Base-by-base conservation (phyloP, 176 grass and related monocot genomes). In the Miscanthus lutarioriparius region DNA sequence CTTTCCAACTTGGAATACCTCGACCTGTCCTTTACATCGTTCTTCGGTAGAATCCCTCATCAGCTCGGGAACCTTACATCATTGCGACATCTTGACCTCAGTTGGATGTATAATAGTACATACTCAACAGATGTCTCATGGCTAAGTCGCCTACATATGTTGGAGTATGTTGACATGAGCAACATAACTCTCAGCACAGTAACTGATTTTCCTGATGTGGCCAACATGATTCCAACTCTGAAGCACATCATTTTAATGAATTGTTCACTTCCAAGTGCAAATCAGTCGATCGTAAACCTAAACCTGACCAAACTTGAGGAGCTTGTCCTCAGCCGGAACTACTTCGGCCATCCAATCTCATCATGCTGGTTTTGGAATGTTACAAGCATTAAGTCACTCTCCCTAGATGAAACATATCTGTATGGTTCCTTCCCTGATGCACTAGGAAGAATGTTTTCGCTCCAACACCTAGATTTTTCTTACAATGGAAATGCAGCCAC, bases 321-420 rank as follows among this genome's bases (percentile, higher is more conserved):
- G 2, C 76, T 87, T 54, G 1, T 84, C 40, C 71, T 90, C 12
- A 26, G 6, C 1, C 0, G 0, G 10, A 89, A 89, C 72, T 17
- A 23, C 2, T 67, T 89, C 20, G 10, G 45, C 12, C 66, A 56
- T 81, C 17, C 37, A 44, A 5, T 45, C 44, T 26, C 76, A 23
- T 74, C 90, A 0, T 30, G 84, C 41, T 88, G 81, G 86, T 66
- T 92, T 47, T 88, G 90, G 81, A 43, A 91, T 2, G 20, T 88
- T 14, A 70, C 64, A 22, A 64, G 45, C 10, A 38, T 87, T 4
- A 56, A 41, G 32, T 19, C n/a, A 26, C 20, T 78, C 0, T 0
- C 8, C 5, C 64, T 91, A 20, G 10, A 1, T 13, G 0, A 2
- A 19, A 63, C 32, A 3, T 20, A 43, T n/a, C 77, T 84, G 5